phyloP scores from a whole-genome alignment of 108 stramenopile species.

The Cyclotella kingstonii region DNA sequence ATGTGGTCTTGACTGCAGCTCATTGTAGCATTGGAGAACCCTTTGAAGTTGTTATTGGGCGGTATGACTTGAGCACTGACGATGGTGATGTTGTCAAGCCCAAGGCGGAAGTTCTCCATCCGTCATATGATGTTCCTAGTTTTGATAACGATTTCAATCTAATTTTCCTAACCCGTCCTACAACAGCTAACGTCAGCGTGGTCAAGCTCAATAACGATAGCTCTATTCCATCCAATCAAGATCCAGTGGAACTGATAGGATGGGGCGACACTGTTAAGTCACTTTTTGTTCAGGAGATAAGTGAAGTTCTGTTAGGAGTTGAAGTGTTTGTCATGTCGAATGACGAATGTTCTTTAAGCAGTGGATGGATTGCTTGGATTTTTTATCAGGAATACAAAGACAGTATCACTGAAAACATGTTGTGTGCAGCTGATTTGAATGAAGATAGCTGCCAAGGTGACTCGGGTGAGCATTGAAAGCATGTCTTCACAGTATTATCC shows the following conservation, averaged over 20 bases:
- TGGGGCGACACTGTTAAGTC: conserved; percentile 32
- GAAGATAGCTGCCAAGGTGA: conserved; percentile 41
- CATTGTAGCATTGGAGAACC: conserved; percentile 14
- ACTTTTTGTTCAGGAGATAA: not conserved
- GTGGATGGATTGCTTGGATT: conserved; percentile 4
- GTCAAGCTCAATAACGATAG: conserved; percentile 17
- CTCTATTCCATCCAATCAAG: conserved; percentile 2
- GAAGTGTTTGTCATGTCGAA: conserved; percentile 31
- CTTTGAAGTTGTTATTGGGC: conserved; percentile 18
- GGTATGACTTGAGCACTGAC: conserved; percentile 5
- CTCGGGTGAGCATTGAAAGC: conserved; percentile 1
- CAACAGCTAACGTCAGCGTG: not conserved
- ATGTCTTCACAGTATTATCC: not conserved
- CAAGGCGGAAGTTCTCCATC: conserved; percentile 14
- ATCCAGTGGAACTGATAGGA: conserved; percentile 26
- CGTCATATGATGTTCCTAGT: conserved; percentile 6
- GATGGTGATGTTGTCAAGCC: conserved; percentile 8
- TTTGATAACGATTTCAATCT: conserved; percentile 28
- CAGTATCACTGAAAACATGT: conserved; percentile 33
- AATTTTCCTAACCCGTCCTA: conserved; percentile 6
- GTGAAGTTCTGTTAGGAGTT: conserved; percentile 28
- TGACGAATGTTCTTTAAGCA: conserved; percentile 22
- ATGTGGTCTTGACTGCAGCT: not conserved
- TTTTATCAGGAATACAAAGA: conserved; percentile 12
- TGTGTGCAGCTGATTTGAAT: conserved; percentile 30